A percentile compares a stretch with the other conserved stretches of the same genome.
Evolutionary conservation across 2,329 filamentous ascomycete species (phyloP).

Genomic region (Cryoendolithus antarcticus): DNA sequence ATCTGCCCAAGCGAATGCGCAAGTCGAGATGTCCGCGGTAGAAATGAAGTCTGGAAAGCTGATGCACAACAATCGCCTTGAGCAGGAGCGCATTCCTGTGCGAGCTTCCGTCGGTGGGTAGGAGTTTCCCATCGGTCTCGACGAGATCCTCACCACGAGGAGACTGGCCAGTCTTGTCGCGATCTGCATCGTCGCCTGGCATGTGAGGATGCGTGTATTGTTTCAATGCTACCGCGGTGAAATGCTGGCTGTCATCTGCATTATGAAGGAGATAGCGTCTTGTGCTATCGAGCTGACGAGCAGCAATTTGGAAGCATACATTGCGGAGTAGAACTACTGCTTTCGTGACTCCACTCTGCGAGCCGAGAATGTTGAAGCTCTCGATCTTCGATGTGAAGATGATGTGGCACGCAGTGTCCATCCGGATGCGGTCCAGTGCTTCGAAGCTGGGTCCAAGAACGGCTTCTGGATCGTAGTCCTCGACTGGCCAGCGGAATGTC

Average conservation of each 20-base stretch:
- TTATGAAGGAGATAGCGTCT: constrained; percentile 18
- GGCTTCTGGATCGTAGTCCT: constrained; percentile 29
- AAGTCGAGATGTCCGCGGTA: constrained; percentile 23
- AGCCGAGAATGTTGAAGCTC: constrained; percentile 22
- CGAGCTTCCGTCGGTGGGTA: not conserved
- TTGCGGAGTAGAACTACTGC: constrained; percentile 25
- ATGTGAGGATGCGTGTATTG: not conserved
- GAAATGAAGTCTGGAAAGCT: constrained; percentile 20
- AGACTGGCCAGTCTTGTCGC: not conserved
- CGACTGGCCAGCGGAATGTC: constrained; percentile 33
- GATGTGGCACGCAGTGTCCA: constrained; percentile 28
- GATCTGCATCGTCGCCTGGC: not conserved
- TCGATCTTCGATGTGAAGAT: constrained; percentile 20
- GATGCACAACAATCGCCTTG: constrained; percentile 10
- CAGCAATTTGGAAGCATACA: constrained; percentile 26
- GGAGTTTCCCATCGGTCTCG: not conserved
- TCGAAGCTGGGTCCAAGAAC: constrained; percentile 31
- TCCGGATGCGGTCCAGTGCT: constrained; percentile 33
- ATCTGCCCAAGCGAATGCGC: constrained; percentile 24
- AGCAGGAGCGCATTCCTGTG: constrained; percentile 1
- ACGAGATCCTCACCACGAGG: not conserved
- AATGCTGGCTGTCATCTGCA: constrained; percentile 3
- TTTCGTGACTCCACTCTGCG: constrained; percentile 14
- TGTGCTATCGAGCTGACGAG: constrained; percentile 13
- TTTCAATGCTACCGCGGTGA: not conserved